Conservation (phyloP, 225 moss, liverwort and hornwort genomes). For the Climacium dendroides region DNA sequence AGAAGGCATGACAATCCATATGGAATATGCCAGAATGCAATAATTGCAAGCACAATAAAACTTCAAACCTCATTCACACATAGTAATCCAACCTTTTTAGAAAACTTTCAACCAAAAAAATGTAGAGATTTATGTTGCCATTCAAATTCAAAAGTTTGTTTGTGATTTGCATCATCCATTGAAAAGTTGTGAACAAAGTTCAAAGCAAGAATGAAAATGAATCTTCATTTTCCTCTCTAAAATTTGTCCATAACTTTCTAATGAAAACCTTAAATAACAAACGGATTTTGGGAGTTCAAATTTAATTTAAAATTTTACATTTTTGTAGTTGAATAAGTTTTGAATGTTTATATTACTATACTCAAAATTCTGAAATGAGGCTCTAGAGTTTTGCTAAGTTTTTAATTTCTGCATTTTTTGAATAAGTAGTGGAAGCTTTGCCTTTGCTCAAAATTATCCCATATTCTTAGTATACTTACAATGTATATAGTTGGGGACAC, state of each 20-base stretch:
- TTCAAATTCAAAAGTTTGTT: background rate
- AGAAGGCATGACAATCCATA: background rate
- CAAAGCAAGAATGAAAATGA: background rate
- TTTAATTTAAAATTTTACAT: background rate
- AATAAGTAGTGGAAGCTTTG: background rate
- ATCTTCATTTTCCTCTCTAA: rapidly evolving
- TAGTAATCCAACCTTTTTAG: background rate
- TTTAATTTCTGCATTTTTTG: rapidly evolving
- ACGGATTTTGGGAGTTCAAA: background rate
- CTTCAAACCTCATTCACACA: background rate
- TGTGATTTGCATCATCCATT: background rate
- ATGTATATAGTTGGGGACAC: rapidly evolving
- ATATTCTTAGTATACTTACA: background rate
- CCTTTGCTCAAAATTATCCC: background rate
- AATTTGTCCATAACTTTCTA: background rate
- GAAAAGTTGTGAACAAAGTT: too few relatives aligned
- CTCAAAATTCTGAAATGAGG: rapidly evolving
- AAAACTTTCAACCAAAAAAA: background rate
- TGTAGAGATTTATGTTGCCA: background rate
- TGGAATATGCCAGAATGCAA: background rate
- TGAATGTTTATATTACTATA: too few relatives aligned
- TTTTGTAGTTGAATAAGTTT: background rate
- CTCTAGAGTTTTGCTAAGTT: rapidly evolving
- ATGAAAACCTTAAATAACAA: background rate
- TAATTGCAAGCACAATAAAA: background rate